phyloP scores from a whole-genome alignment of 2,329 filamentous ascomycete species.

The Monilinia fructigena region DNA sequence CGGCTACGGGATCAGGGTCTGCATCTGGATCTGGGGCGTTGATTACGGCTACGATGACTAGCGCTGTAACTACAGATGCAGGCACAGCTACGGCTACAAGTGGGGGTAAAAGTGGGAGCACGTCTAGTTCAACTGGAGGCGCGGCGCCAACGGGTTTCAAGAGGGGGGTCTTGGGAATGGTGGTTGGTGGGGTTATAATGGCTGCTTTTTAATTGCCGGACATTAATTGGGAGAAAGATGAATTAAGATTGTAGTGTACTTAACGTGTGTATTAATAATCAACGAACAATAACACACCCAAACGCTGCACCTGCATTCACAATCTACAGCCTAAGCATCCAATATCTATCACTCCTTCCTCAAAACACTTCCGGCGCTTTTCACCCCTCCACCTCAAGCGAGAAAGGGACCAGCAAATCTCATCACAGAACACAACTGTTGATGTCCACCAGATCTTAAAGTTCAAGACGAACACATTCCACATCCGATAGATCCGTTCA shows the following conservation, averaged over 20 bases:
- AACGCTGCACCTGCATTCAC: not conserved
- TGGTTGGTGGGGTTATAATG: conserved; percentile 38
- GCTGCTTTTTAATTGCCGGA: conserved; percentile 33
- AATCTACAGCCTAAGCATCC: too few species aligned
- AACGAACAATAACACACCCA: not conserved
- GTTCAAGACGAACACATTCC: too few species aligned
- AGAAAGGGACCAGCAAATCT: not conserved
- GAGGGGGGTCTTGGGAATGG: conserved; percentile 32
- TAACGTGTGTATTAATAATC: not conserved
- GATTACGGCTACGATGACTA: not conserved
- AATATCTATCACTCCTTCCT: too few species aligned
- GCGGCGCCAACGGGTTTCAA: conserved; percentile 36
- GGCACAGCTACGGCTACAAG: conserved; percentile 17
- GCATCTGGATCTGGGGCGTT: conserved; percentile 27
- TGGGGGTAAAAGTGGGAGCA: conserved; percentile 22
- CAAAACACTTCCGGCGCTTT: too few species aligned
- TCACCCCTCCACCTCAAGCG: not conserved
- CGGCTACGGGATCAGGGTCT: conserved; percentile 23
- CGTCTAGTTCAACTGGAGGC: conserved; percentile 34
- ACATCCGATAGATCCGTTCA: too few species aligned
- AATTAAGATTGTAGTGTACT: not conserved
- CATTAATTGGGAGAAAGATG: not conserved
- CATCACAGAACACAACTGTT: too few species aligned
- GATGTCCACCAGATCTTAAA: too few species aligned
- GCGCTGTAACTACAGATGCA: not conserved